These are phyloP conservation scores for Leptographium lundbergii DNA, from an alignment of 2,329 filamentous ascomycete genomes.

Conservation along the genomic window DNA sequence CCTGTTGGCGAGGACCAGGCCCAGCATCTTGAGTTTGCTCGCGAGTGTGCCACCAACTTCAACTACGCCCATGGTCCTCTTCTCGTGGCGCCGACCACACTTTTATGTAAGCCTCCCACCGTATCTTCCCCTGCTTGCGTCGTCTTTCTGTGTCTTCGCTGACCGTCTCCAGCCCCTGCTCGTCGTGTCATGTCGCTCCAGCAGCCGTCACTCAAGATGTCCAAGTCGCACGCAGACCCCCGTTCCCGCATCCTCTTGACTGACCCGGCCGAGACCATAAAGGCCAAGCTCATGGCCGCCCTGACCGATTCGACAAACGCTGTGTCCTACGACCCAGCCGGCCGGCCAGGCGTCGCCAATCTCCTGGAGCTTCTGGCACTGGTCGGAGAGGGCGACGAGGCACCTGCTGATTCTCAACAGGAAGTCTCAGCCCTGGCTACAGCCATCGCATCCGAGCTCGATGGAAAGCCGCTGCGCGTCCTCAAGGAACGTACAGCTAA, in stretches of 20 bases:
- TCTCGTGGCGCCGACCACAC: conserved; percentile 48
- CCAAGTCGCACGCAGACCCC: conserved; percentile 65
- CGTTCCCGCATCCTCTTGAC: conserved; percentile 75
- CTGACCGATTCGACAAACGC: conserved; percentile 58
- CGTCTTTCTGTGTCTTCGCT: neutral
- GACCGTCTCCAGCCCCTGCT: conserved; percentile 47
- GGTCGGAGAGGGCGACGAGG: neutral
- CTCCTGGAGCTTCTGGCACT: conserved; percentile 69
- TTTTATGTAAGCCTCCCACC: conserved; percentile 47
- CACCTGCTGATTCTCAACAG: neutral
- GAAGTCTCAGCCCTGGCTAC: neutral
- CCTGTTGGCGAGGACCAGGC: conserved; percentile 92
- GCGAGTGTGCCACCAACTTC: conserved; percentile 77
- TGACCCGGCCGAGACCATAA: conserved; percentile 51
- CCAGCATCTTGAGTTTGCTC: conserved; percentile 87
- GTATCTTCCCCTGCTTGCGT: neutral
- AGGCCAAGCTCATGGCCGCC: conserved; percentile 56
- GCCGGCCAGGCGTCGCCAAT: conserved; percentile 76
- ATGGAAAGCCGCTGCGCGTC: conserved; percentile 33
- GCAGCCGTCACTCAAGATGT: conserved; percentile 77
- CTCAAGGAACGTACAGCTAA: conserved; percentile 55
- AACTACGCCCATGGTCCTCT: conserved; percentile 58
- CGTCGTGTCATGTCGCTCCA: conserved; percentile 84
- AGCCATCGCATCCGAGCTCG: conserved; percentile 15
- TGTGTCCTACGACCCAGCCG: conserved; percentile 59